A percentile compares a stretch with the other conserved stretches of the same genome.
Evolutionary conservation across 306 rosid species (phyloP).

Genomic region (Quercus bicolor): DNA sequence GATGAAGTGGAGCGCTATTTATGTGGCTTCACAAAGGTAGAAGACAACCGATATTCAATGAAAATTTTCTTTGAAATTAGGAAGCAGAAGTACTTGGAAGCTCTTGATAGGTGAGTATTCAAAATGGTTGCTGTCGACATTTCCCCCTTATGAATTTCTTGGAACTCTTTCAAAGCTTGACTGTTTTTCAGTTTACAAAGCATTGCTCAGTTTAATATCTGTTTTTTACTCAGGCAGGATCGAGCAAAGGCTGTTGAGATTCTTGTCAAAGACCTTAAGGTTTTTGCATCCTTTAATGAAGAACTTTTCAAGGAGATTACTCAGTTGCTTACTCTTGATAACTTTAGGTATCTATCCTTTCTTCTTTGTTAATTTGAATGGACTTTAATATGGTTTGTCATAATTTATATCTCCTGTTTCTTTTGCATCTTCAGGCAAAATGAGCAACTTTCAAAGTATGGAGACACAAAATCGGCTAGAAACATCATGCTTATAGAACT

Average conservation of each 20-base stretch:
- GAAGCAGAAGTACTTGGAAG: constrained; percentile 53
- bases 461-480: constrained; percentile 47
- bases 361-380: neutral
- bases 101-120: constrained; percentile 43
- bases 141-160: neutral
- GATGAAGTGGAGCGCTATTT: constrained; percentile 50
- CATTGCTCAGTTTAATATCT: neutral
- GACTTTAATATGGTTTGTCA: neutral
- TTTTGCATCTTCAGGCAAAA: constrained; percentile 34
- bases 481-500: constrained; percentile 47
- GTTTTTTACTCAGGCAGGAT: constrained; percentile 35
- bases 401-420: neutral
- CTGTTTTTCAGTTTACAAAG: constrained; percentile 1
- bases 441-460: constrained; percentile 52
- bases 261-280: constrained; percentile 51
- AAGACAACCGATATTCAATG: constrained; percentile 48
- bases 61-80: constrained; percentile 46
- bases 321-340: constrained; percentile 45
- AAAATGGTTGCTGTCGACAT: neutral
- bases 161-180: neutral
- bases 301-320: constrained; percentile 53
- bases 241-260: constrained; percentile 46
- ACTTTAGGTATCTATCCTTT: constrained; percentile 28
- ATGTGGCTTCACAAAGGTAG: constrained; percentile 48
- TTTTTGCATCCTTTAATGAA: constrained; percentile 42